Evolutionary conservation across 805 yeast species (phyloP).

Genomic region (Yarrowia sp.): DNA sequence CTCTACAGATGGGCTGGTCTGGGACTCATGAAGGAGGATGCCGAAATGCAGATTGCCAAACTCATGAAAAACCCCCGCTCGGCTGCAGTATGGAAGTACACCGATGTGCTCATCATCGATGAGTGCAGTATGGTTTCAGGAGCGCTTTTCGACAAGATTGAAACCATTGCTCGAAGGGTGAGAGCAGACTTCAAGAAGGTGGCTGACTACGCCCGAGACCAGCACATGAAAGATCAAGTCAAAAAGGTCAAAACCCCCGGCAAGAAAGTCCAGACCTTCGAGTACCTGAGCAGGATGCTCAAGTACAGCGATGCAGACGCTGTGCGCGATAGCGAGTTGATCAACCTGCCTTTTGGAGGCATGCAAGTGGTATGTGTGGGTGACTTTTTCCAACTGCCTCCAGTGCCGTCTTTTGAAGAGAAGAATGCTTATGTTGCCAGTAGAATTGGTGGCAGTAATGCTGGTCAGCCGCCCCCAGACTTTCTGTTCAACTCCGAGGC

Average conservation of each 20-base stretch:
- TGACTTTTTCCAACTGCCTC: conserved; percentile 91
- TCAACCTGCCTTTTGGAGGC: conserved; percentile 76
- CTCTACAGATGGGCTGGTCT: conserved; percentile 80
- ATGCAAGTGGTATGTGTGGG: conserved; percentile 83
- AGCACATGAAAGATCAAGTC: conserved; percentile 29
- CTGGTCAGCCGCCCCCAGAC: background rate
- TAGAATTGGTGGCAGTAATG: no score
- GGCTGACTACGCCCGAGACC: background rate
- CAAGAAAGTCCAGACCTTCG: background rate
- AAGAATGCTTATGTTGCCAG: background rate
- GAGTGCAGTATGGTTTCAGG: conserved; percentile 94
- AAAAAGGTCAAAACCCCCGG: no score
- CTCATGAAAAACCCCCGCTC: conserved; percentile 47
- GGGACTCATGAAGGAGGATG: conserved; percentile 61
- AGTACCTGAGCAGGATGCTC: background rate
- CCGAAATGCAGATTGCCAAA: conserved; percentile 33
- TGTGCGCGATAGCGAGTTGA: background rate
- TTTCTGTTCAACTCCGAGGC: conserved; percentile 1
- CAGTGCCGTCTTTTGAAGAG: conserved; percentile 46
- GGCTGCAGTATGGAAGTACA: conserved; percentile 56
- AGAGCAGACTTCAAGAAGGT: conserved; percentile 32
- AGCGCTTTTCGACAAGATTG: conserved; percentile 64
- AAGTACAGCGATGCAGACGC: background rate
- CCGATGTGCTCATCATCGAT: conserved; percentile 75
- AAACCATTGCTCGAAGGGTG: conserved; percentile 57